Evolutionary conservation across 2,329 filamentous ascomycete genomes (phyloP).

Genomic region (Penicillium sp.): DNA sequence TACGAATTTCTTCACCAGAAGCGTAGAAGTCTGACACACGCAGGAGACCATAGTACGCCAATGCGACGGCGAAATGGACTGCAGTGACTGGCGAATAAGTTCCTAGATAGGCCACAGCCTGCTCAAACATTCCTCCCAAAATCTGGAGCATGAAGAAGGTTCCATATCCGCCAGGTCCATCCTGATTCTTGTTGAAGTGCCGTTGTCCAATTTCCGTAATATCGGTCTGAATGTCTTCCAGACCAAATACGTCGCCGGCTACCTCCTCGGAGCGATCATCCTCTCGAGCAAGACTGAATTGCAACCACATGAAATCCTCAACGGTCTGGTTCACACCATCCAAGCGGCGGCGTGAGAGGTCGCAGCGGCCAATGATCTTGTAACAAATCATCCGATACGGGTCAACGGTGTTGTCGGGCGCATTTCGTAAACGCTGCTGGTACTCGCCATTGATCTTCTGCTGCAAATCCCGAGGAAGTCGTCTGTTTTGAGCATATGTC

Average conservation of each 20-base stretch:
- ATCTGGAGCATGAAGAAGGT: constrained; percentile 94
- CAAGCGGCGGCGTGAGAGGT: constrained; percentile 56
- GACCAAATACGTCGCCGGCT: constrained; percentile 61
- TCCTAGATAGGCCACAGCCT: constrained; percentile 88
- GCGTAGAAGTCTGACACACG: constrained; percentile 79
- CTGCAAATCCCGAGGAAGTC: constrained; percentile 74
- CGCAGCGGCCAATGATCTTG: constrained; percentile 85
- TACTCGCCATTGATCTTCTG: constrained; percentile 89
- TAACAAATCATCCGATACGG: constrained; percentile 97
- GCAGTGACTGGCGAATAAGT: constrained; percentile 88
- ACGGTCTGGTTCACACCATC: constrained; percentile 59
- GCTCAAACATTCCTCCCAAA: constrained; percentile 88
- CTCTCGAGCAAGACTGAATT: constrained; percentile 62
- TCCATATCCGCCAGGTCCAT: constrained; percentile 75
- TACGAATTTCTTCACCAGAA: constrained; percentile 66
- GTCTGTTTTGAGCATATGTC: constrained; percentile 75
- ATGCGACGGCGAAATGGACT: constrained; percentile 87
- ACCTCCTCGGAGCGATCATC: constrained; percentile 60
- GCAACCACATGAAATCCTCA: constrained; percentile 67
- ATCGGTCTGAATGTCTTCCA: constrained; percentile 70
- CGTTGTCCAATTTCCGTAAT: constrained; percentile 86
- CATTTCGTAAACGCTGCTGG: constrained; percentile 77
- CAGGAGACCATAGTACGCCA: constrained; percentile 85
- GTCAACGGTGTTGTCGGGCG: constrained; percentile 82
- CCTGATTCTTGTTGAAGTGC: constrained; percentile 80